These are phyloP conservation scores for Fusarium sp. DNA, from an alignment of 2,329 filamentous ascomycete genomes.

Conservation along the genomic window DNA sequence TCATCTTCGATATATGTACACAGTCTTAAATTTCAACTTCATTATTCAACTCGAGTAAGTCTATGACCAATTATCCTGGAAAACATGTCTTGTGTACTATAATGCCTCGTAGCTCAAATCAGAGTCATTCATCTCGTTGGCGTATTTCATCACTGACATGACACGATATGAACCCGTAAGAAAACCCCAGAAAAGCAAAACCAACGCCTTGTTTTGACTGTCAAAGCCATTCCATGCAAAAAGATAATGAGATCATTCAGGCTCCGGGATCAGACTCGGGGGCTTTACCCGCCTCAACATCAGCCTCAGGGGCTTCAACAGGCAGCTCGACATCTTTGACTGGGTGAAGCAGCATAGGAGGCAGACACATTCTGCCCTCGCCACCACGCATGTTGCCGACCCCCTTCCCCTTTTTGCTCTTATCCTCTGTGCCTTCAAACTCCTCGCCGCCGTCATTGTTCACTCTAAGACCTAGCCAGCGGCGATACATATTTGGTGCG, in stretches of 20 bases:
- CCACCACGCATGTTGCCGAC: constrained; percentile 67
- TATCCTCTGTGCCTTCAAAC: constrained; percentile 69
- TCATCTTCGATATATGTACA: not conserved
- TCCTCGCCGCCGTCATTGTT: constrained; percentile 81
- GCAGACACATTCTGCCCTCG: constrained; percentile 89
- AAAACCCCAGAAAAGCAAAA: constrained; percentile 10
- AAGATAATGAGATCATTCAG: constrained; percentile 17
- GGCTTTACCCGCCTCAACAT: constrained; percentile 47
- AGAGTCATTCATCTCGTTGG: constrained; percentile 34
- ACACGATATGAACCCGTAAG: constrained; percentile 30
- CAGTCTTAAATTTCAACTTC: not conserved
- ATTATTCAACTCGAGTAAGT: constrained; percentile 10
- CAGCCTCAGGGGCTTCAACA: constrained; percentile 64
- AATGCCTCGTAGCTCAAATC: constrained; percentile 20
- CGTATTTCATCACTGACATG: constrained; percentile 28
- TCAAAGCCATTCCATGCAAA: constrained; percentile 4
- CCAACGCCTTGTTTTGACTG: constrained; percentile 27
- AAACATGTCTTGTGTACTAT: constrained; percentile 10
- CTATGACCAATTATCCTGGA: constrained; percentile 14
- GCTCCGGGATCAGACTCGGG: constrained; percentile 57
- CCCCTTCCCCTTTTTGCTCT: constrained; percentile 57
- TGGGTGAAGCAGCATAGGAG: constrained; percentile 88
- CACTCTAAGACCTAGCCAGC: constrained; percentile 85
- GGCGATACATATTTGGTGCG: constrained; percentile 78
- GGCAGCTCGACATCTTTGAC: constrained; percentile 78